Conservation (phyloP, 768 basidiomycete species). For the Tylopilus vinaceipallidus region DNA sequence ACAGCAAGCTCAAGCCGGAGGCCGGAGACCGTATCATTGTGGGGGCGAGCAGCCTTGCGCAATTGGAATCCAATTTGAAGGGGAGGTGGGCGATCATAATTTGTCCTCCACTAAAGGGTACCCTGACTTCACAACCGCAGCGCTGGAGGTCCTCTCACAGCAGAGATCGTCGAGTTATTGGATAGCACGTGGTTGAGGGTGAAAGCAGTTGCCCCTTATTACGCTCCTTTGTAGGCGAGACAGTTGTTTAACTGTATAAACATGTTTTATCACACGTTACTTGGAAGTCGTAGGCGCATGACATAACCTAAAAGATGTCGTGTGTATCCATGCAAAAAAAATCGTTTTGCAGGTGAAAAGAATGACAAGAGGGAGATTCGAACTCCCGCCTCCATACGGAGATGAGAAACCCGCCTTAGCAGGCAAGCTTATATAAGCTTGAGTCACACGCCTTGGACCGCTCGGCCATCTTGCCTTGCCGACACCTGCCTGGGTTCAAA, state of each 20-base stretch:
- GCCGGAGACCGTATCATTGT: slow-evolving; percentile 33
- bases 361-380: slow-evolving; percentile 36
- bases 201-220: slow-evolving; percentile 1
- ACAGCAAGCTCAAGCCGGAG: slow-evolving; percentile 15
- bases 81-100: slow-evolving; percentile 5
- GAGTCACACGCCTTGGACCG: slow-evolving; percentile 65
- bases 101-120: neutral
- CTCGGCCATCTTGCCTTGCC: slow-evolving; percentile 56
- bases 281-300: too few species aligned
- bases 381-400: slow-evolving; percentile 34
- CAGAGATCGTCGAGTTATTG: slow-evolving; percentile 1
- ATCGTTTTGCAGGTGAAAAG: too few species aligned
- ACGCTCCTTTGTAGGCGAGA: neutral
- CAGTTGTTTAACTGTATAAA: neutral
- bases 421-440: slow-evolving; percentile 37
- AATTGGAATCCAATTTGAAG: slow-evolving; percentile 32
- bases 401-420: slow-evolving; percentile 30
- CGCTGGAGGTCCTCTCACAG: neutral
- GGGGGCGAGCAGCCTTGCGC: slow-evolving; percentile 34
- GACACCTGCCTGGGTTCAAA: too few species aligned
- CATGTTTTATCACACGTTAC: neutral
- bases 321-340: too few species aligned
- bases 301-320: too few species aligned
- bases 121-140: neutral
- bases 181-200: slow-evolving; percentile 7